A percentile compares a stretch with the other conserved stretches of the same genome.
Conservation (phyloP, 257 asterid species). For the Parsonsia alboflavescens region DNA sequence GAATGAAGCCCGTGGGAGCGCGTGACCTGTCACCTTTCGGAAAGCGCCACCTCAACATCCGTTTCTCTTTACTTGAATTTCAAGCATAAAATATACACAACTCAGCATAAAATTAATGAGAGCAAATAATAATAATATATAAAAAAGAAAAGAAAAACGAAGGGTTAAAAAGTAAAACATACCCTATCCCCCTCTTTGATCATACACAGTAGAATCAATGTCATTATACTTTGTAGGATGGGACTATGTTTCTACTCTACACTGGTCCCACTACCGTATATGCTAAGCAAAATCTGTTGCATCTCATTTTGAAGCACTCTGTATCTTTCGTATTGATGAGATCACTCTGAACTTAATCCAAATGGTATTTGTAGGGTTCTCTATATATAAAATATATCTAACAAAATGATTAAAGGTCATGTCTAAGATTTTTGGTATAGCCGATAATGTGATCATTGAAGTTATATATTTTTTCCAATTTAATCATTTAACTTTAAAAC, state of each 20-base stretch:
- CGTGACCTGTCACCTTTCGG: slow-evolving; percentile 39
- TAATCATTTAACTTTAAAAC: too few relatives aligned
- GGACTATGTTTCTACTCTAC: slow-evolving; percentile 36
- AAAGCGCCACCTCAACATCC: slow-evolving; percentile 53
- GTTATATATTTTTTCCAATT: too few relatives aligned
- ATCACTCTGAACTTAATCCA: too few relatives aligned
- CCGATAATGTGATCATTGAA: too few relatives aligned
- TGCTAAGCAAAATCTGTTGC: slow-evolving; percentile 30
- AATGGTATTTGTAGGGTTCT: too few relatives aligned
- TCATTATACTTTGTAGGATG: slow-evolving; percentile 29
- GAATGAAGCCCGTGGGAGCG: slow-evolving; percentile 7
- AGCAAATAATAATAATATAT: too few relatives aligned
- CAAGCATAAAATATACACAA: slow-evolving; percentile 31
- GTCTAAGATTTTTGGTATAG: too few relatives aligned
- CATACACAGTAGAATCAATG: slow-evolving; percentile 26
- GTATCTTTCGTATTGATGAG: too few relatives aligned
- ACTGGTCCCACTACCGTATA: slow-evolving; percentile 48
- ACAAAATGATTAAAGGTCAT: too few relatives aligned
- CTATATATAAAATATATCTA: too few relatives aligned
- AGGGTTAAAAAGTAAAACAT: slow-evolving; percentile 18
- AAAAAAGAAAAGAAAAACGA: neutral
- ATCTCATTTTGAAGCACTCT: neutral
- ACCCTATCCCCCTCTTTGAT: slow-evolving; percentile 11
- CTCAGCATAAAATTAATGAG: slow-evolving; percentile 10
- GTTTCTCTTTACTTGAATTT: slow-evolving; percentile 31